These are phyloP conservation scores for Ogataea neopini DNA, from an alignment of 805 yeast genomes.

Conservation along the genomic window DNA sequence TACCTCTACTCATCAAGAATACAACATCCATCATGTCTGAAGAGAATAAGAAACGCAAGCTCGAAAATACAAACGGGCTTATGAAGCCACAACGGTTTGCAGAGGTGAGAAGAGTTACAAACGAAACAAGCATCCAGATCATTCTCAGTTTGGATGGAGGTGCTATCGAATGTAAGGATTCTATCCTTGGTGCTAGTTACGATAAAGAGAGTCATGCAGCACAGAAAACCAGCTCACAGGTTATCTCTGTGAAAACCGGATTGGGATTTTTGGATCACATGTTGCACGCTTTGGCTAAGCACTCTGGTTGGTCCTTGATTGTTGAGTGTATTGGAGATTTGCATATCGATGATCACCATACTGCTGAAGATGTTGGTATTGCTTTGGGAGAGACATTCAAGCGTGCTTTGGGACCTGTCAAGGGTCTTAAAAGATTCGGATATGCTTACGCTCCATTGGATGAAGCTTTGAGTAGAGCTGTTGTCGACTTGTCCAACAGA, in stretches of 20 bases:
- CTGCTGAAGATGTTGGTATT: constrained; percentile 94
- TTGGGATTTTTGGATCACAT: constrained; percentile 95
- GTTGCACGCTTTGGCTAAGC: constrained; percentile 96
- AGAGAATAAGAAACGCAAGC: constrained; percentile 19
- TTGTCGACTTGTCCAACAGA: constrained; percentile 91
- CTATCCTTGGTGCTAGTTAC: constrained; percentile 45
- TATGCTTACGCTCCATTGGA: constrained; percentile 93
- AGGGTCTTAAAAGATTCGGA: constrained; percentile 93
- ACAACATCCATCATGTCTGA: constrained; percentile 19
- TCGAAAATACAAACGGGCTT: constrained; percentile 17
- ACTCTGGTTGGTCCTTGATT: constrained; percentile 91
- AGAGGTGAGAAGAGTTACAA: constrained; percentile 68
- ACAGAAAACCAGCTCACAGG: constrained; percentile 69
- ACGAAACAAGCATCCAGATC: constrained; percentile 91
- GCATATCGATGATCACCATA: constrained; percentile 96
- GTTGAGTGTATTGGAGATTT: constrained; percentile 92
- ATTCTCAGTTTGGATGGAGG: constrained; percentile 89
- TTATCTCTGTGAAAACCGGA: constrained; percentile 83
- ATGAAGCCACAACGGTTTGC: constrained; percentile 38
- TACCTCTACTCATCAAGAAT: no score
- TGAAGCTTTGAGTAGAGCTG: constrained; percentile 94
- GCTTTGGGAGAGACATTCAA: constrained; percentile 89
- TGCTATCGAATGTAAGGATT: constrained; percentile 57
- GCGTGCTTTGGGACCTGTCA: constrained; percentile 82
- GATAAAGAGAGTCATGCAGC: constrained; percentile 52